phyloP scores from a whole-genome alignment of 2,329 filamentous ascomycete genomes.

The Elsinoe australis region DNA sequence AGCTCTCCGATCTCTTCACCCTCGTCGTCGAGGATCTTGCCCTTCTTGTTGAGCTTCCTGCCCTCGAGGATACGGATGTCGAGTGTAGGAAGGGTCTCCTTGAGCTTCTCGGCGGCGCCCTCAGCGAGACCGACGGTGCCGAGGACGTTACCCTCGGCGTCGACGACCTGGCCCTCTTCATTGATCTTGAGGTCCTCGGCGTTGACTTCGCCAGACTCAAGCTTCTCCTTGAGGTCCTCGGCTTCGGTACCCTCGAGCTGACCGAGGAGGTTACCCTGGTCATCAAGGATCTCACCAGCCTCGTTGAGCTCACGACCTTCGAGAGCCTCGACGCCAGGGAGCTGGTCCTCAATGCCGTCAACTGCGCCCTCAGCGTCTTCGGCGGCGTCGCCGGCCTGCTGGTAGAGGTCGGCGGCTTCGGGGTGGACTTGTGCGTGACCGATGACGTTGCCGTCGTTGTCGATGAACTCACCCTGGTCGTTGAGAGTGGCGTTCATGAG shows the following conservation, averaged over 20 bases:
- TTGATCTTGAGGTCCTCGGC: constrained; percentile 45
- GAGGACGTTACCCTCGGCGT: constrained; percentile 44
- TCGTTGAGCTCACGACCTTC: constrained; percentile 46
- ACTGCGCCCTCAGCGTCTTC: constrained; percentile 27
- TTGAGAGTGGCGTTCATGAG: constrained; percentile 45
- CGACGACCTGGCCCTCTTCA: constrained; percentile 45
- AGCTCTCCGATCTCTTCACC: constrained; percentile 46
- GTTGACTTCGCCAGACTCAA: constrained; percentile 34
- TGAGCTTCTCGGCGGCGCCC: constrained; percentile 42
- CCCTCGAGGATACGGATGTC: constrained; percentile 45
- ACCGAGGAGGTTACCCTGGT: constrained; percentile 44
- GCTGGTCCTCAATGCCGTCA: constrained; percentile 40
- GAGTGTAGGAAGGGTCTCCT: constrained; percentile 33
- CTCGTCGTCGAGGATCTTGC: constrained; percentile 45
- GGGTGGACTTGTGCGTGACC: constrained; percentile 46
- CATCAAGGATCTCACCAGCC: constrained; percentile 43
- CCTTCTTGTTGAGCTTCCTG: constrained; percentile 52
- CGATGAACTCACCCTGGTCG: constrained; percentile 48
- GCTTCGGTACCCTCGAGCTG: constrained; percentile 43
- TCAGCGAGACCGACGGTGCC: constrained; percentile 45
- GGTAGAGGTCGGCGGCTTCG: constrained; percentile 35
- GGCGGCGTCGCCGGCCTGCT: constrained; percentile 35
- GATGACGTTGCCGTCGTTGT: constrained; percentile 47
- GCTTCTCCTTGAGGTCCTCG: constrained; percentile 35
- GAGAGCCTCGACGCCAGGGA: constrained; percentile 46